Conservation (phyloP, 1,284 basidiomycete genomes). For the Apiotrichum sp. region DNA sequence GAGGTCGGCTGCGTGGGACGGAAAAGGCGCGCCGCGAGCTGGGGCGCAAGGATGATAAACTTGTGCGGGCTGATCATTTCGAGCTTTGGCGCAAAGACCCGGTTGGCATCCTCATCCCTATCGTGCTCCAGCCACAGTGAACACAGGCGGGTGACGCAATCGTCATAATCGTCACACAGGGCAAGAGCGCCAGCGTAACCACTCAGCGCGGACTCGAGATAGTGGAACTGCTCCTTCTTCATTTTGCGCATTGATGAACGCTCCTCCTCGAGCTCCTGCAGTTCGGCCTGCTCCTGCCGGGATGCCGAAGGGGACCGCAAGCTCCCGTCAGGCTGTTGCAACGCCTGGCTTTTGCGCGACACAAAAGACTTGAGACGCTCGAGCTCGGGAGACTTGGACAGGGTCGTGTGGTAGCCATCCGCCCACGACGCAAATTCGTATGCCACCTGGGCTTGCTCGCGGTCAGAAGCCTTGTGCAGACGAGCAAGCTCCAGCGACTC, state of each 20-base stretch:
- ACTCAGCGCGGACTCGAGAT: constrained; percentile 66
- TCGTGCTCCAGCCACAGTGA: constrained; percentile 75
- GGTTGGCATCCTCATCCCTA: constrained; percentile 54
- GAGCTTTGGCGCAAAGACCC: constrained; percentile 48
- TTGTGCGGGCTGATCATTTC: constrained; percentile 73
- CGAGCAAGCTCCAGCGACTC: constrained; percentile 15
- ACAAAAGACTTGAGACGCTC: constrained; percentile 64
- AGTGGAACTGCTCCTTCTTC: constrained; percentile 56
- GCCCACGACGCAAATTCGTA: constrained; percentile 83
- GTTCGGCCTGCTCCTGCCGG: constrained; percentile 23
- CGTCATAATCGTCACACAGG: constrained; percentile 66
- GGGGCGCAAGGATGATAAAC: constrained; percentile 83
- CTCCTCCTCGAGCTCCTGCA: constrained; percentile 55
- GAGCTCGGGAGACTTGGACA: constrained; percentile 65
- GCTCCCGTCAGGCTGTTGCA: constrained; percentile 20
- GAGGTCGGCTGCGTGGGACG: constrained; percentile 43
- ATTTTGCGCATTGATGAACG: constrained; percentile 55
- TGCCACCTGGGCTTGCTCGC: constrained; percentile 60
- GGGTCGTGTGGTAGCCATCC: constrained; percentile 71
- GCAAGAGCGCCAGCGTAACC: constrained; percentile 76
- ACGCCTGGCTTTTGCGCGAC: constrained; percentile 56
- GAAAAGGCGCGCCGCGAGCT: constrained; percentile 80
- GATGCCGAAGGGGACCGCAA: constrained; percentile 20
- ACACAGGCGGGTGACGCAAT: constrained; percentile 70
- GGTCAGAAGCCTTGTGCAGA: not conserved